Percentiles rank a stretch among this genome's conserved stretches.
Conservation (phyloP, 345 rosid genomes). For the Euphorbia pulcherrima region DNA sequence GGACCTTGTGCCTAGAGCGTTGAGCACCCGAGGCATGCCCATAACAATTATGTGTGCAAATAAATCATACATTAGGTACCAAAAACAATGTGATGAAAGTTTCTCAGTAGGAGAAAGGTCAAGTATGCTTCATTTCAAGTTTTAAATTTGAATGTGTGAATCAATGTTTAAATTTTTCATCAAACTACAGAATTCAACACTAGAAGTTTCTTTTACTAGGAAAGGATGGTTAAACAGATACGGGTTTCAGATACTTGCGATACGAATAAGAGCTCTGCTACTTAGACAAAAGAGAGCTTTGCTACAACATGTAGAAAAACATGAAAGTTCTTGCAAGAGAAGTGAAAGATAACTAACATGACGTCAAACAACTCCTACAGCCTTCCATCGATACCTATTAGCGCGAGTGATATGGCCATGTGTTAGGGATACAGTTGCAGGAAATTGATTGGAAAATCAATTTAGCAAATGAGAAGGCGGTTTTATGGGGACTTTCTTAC, state of each 20-base stretch:
- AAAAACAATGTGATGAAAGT: background rate
- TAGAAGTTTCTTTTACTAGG: background rate
- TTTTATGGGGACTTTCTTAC: background rate
- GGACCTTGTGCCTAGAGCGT: too few species aligned
- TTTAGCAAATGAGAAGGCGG: background rate
- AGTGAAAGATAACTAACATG: slow-evolving; percentile 7
- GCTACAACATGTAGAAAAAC: background rate
- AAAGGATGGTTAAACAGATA: background rate
- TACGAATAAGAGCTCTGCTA: background rate
- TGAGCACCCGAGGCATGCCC: too few species aligned
- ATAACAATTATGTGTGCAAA: too few species aligned
- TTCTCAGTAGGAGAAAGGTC: background rate
- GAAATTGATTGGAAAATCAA: background rate
- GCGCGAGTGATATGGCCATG: background rate
- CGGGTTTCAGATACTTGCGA: background rate
- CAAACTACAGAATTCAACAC: background rate
- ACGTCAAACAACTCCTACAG: background rate
- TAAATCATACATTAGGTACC: background rate
- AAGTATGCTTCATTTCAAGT: background rate
- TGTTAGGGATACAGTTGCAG: background rate
- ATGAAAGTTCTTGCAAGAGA: background rate
- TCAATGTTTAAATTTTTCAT: background rate
- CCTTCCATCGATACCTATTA: background rate
- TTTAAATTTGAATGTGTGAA: background rate
- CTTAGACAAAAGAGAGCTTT: background rate